Percentiles rank a stretch among this genome's conserved stretches.
Evolutionary conservation across 1,284 basidiomycete genomes (phyloP).

Genomic region (Ganoderma lucidum): DNA sequence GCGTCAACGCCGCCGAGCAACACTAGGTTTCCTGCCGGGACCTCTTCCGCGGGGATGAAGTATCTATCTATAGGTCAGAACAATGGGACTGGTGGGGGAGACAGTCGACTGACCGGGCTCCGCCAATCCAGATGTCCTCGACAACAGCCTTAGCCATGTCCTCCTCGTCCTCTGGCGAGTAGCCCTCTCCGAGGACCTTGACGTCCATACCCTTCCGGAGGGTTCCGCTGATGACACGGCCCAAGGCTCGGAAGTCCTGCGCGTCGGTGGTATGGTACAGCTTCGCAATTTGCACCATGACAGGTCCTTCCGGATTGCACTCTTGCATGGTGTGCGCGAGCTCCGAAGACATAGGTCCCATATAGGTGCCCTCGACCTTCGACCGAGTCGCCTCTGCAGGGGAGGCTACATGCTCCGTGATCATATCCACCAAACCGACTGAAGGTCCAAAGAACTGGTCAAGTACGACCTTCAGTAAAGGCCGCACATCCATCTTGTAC

Average conservation of each 20-base stretch:
- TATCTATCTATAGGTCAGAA: constrained; percentile 63
- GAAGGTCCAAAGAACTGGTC: constrained; percentile 96
- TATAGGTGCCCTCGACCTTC: constrained; percentile 88
- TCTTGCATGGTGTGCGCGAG: constrained; percentile 82
- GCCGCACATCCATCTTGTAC: constrained; percentile 98
- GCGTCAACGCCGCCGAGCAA: constrained; percentile 93
- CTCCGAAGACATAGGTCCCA: constrained; percentile 84
- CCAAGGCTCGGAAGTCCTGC: constrained; percentile 94
- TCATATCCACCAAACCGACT: constrained; percentile 91
- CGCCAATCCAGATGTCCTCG: constrained; percentile 89
- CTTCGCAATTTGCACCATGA: constrained; percentile 94
- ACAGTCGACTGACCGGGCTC: constrained; percentile 71
- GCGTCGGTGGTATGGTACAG: constrained; percentile 97
- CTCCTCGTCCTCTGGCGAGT: constrained; percentile 97
- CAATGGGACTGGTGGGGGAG: constrained; percentile 23
- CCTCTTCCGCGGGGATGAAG: constrained; percentile 87
- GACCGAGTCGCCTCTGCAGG: constrained; percentile 73
- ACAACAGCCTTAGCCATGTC: constrained; percentile 93
- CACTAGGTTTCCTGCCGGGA: constrained; percentile 93
- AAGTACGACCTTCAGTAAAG: constrained; percentile 91
- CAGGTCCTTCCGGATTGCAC: constrained; percentile 86
- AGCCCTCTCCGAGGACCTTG: constrained; percentile 98
- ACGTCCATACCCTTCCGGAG: constrained; percentile 84
- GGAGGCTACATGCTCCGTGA: constrained; percentile 89
- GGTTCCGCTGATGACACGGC: constrained; percentile 93